These are phyloP conservation scores for Globisporangium nagaii DNA, from an alignment of 352 stramenopile genomes.

Conservation along the genomic window DNA sequence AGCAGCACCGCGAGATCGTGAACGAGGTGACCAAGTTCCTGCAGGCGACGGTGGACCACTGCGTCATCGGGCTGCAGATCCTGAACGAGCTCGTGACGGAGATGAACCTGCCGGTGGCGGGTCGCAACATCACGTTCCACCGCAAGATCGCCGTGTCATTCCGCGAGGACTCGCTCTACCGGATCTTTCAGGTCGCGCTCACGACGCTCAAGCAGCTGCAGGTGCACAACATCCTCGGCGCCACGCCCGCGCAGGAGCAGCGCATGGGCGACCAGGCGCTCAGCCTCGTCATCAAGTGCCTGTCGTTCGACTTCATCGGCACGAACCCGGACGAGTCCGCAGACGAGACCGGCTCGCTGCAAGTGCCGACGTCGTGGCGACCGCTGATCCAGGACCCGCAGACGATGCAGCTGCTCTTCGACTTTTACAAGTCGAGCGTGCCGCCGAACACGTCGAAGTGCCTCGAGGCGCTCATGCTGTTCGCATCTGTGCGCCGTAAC, in stretches of 20 bases:
- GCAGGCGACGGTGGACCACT: slow-evolving; percentile 95
- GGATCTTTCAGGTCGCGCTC: slow-evolving; percentile 95
- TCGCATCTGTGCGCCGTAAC: slow-evolving; percentile 94
- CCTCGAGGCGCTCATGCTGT: slow-evolving; percentile 95
- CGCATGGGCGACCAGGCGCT: slow-evolving; percentile 93
- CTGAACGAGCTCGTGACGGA: slow-evolving; percentile 97
- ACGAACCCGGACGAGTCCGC: slow-evolving; percentile 98
- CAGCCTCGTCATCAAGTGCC: slow-evolving; percentile 90
- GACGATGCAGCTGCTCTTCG: slow-evolving; percentile 94
- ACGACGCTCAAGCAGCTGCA: slow-evolving; percentile 96
- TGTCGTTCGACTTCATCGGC: slow-evolving; percentile 99
- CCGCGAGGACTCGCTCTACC: slow-evolving; percentile 93
- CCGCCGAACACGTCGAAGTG: slow-evolving; percentile 94
- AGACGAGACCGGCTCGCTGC: slow-evolving; percentile 96
- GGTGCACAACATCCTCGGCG: slow-evolving; percentile 79
- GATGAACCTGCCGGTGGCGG: slow-evolving; percentile 94
- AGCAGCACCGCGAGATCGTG: slow-evolving; percentile 95
- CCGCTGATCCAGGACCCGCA: slow-evolving; percentile 91
- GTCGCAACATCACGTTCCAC: slow-evolving; percentile 96
- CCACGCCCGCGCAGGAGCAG: slow-evolving; percentile 85
- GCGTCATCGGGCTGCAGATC: slow-evolving; percentile 97
- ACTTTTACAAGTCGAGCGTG: slow-evolving; percentile 94
- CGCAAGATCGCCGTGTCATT: slow-evolving; percentile 98
- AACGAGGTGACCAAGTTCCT: slow-evolving; percentile 98
- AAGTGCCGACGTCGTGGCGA: slow-evolving; percentile 96